Percentiles rank a stretch among this genome's conserved stretches.
Conservation (phyloP, 1,284 basidiomycete genomes). For the Porogramme epimiltina region DNA sequence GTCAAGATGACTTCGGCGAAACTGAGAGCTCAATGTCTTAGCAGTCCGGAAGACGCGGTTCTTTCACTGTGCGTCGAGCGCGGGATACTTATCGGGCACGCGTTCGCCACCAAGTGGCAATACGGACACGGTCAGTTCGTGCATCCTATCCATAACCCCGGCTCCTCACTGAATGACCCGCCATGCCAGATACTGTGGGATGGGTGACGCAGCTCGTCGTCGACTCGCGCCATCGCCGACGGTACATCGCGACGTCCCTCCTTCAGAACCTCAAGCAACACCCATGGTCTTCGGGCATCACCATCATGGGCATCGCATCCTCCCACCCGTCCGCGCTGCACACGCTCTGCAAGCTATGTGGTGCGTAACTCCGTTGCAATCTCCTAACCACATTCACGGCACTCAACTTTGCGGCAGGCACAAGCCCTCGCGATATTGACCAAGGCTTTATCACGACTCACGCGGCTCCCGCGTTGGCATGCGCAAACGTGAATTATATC, state of each 20-base stretch:
- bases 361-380: too few species aligned
- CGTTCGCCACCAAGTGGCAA: conserved; percentile 18
- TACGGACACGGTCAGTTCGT: too few species aligned
- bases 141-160: too few species aligned
- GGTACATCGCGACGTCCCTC: conserved; percentile 16
- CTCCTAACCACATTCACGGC: too few species aligned
- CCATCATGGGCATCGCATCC: conserved; percentile 18
- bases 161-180: too few species aligned
- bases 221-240: conserved; percentile 9
- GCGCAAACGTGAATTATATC: too few species aligned
- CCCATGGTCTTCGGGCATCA: conserved; percentile 12
- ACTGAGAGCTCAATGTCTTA: conserved; percentile 12
- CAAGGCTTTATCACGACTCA: too few species aligned
- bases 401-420: too few species aligned
- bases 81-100: conserved; percentile 18
- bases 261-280: conserved; percentile 7
- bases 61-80: conserved; percentile 3
- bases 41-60: conserved; percentile 3
- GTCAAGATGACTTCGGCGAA: conserved; percentile 11
- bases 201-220: conserved; percentile 26
- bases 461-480: too few species aligned
- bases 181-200: too few species aligned
- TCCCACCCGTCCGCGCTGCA: conserved; percentile 20
- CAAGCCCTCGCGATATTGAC: too few species aligned
- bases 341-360: conserved; percentile 13